These are phyloP conservation scores for Helicostylum pulchrum DNA, from an alignment of 192 early-diverging fungal genomes.

Conservation along the genomic window DNA sequence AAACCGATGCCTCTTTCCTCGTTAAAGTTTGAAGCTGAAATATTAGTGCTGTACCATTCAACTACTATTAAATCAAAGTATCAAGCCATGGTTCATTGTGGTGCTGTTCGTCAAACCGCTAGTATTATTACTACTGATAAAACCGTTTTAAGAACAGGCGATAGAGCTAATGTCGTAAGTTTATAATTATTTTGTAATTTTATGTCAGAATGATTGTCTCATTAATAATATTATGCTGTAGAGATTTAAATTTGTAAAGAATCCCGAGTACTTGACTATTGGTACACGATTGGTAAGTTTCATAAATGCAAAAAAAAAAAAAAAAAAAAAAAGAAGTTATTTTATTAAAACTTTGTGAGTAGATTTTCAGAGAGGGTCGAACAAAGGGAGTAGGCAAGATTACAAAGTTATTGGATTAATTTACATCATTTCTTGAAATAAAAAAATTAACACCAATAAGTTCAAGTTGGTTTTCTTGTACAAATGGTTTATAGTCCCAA, in stretches of 20 bases:
- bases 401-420: conserved; percentile 41
- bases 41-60: conserved; percentile 87
- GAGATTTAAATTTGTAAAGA: conserved; percentile 72
- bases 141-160: conserved; percentile 78
- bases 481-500: conserved; percentile 42
- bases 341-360: background rate
- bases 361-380: conserved; percentile 75
- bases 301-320: conserved; percentile 8
- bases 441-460: conserved; percentile 50
- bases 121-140: conserved; percentile 72
- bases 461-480: conserved; percentile 36
- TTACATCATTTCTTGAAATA: conserved; percentile 20
- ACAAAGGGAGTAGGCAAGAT: conserved; percentile 93
- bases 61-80: conserved; percentile 89
- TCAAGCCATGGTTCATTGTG: conserved; percentile 95
- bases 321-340: conserved; percentile 35
- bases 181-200: background rate
- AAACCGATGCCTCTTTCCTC: conserved; percentile 51
- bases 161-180: conserved; percentile 69
- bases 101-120: conserved; percentile 82
- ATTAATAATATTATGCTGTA: background rate
- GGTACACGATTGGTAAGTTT: conserved; percentile 54
- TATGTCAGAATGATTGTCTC: conserved; percentile 19
- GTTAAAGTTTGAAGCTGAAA: conserved; percentile 84
- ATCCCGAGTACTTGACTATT: conserved; percentile 66